Conservation (phyloP, 345 rosid genomes). For the Rhodomyrtus tomentosa region DNA sequence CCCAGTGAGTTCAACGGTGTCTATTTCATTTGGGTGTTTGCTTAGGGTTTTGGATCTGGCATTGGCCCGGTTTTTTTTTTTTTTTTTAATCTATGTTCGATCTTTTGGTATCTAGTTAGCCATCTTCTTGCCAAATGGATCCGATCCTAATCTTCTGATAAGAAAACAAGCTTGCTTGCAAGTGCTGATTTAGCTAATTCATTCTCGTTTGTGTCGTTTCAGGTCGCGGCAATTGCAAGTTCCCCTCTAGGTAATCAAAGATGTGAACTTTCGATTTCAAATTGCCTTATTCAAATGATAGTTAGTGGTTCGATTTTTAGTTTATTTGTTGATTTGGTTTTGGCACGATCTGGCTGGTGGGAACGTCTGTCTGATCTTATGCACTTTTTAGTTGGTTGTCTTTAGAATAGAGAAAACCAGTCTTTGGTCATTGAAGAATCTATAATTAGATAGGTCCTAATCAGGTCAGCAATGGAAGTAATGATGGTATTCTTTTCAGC, state of each 20-base stretch:
- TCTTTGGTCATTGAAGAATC: neutral
- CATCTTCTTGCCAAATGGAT: neutral
- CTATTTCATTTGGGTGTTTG: neutral
- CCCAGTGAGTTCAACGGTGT: constrained; percentile 42
- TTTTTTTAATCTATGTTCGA: neutral
- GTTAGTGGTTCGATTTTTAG: neutral
- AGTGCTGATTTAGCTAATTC: neutral
- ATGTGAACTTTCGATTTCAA: neutral
- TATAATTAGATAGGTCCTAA: neutral
- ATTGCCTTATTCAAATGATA: neutral
- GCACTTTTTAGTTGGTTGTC: neutral
- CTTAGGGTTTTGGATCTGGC: neutral
- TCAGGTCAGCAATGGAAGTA: neutral
- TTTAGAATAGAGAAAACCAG: neutral
- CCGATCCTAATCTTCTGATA: neutral
- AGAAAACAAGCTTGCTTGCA: neutral
- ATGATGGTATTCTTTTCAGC: neutral
- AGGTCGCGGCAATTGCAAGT: constrained; percentile 50
- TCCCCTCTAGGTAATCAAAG: constrained; percentile 57
- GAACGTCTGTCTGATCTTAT: neutral
- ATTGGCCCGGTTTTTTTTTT: neutral
- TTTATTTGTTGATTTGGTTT: neutral
- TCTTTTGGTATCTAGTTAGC: neutral
- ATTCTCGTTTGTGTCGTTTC: neutral
- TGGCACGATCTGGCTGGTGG: neutral